Conservation (phyloP, 495 filamentous ascomycete genomes). For the Penicillium longicatenatum region DNA sequence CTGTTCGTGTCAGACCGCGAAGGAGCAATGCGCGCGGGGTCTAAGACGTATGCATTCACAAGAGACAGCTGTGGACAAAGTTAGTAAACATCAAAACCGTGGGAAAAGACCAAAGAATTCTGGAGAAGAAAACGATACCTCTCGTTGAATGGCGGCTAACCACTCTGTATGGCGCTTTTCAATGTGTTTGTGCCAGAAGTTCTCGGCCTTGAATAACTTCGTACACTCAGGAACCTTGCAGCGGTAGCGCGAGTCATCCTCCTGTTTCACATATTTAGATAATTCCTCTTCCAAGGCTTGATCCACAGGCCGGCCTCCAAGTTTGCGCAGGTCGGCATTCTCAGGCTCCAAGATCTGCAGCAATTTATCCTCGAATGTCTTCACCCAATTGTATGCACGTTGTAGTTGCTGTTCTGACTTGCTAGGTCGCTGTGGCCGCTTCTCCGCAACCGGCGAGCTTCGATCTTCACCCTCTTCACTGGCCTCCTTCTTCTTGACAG, state of each 20-base stretch:
- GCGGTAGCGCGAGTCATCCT: conserved; percentile 93
- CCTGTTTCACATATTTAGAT: conserved; percentile 86
- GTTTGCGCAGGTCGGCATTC: conserved; percentile 77
- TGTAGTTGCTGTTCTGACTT: conserved; percentile 90
- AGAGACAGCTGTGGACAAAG: conserved; percentile 65
- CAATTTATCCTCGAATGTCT: conserved; percentile 96
- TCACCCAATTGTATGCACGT: conserved; percentile 98
- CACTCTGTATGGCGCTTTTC: conserved; percentile 95
- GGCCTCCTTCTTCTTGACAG: conserved; percentile 70
- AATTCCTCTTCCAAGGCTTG: conserved; percentile 88
- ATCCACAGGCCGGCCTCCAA: conserved; percentile 85
- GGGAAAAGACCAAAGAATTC: neutral
- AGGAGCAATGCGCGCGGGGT: conserved; percentile 90
- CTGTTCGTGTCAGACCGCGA: conserved; percentile 94
- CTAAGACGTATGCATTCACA: conserved; percentile 90
- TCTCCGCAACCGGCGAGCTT: conserved; percentile 62
- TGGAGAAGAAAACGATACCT: conserved; percentile 58
- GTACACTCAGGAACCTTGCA: conserved; percentile 95
- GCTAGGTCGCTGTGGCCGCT: conserved; percentile 64
- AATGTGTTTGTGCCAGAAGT: conserved; percentile 97
- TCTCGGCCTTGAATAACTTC: conserved; percentile 95
- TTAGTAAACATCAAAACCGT: conserved; percentile 14
- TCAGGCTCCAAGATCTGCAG: conserved; percentile 89
- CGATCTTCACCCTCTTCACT: conserved; percentile 67
- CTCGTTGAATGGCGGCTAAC: conserved; percentile 75